These are phyloP conservation scores for Trichoderma sp. DNA, from an alignment of 2,329 filamentous ascomycete species.

Conservation along the genomic window DNA sequence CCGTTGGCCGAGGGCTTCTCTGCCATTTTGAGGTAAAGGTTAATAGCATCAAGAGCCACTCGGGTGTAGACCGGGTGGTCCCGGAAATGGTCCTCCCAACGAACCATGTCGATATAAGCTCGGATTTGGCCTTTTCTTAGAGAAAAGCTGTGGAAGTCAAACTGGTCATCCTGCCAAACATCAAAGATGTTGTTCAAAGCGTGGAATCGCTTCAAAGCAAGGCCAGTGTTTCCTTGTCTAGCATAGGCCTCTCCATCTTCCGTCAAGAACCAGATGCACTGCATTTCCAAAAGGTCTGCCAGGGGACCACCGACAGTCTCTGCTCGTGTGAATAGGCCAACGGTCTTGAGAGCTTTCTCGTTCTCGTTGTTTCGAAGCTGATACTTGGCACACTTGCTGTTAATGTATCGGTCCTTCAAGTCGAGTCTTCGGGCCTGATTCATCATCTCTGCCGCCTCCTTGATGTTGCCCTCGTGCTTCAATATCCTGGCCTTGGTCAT, in stretches of 20 bases:
- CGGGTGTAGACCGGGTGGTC: constrained; percentile 92
- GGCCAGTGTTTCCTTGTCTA: constrained; percentile 74
- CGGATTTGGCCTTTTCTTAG: constrained; percentile 94
- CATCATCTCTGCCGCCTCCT: constrained; percentile 83
- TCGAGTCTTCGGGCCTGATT: constrained; percentile 82
- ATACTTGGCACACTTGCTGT: constrained; percentile 97
- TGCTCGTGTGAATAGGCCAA: constrained; percentile 90
- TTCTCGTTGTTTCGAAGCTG: constrained; percentile 90
- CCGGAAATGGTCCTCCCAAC: constrained; percentile 88
- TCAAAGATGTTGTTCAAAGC: constrained; percentile 91
- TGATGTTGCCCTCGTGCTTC: constrained; percentile 80
- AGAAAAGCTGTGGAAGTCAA: constrained; percentile 97
- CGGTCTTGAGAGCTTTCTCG: constrained; percentile 78
- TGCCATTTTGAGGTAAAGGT: constrained; percentile 74
- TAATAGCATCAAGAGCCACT: constrained; percentile 76
- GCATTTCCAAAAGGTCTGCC: constrained; percentile 93
- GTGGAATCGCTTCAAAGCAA: constrained; percentile 91
- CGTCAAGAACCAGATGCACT: constrained; percentile 94
- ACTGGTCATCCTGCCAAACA: constrained; percentile 96
- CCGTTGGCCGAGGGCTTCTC: constrained; percentile 70
- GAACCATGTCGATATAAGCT: constrained; percentile 92
- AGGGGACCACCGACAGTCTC: constrained; percentile 85
- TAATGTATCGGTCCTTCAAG: constrained; percentile 91
- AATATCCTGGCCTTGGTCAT: constrained; percentile 94
- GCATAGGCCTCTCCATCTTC: constrained; percentile 91